Base-by-base conservation (phyloP, 371 early-diverging fungal genomes). In the Mortierella sp. region DNA sequence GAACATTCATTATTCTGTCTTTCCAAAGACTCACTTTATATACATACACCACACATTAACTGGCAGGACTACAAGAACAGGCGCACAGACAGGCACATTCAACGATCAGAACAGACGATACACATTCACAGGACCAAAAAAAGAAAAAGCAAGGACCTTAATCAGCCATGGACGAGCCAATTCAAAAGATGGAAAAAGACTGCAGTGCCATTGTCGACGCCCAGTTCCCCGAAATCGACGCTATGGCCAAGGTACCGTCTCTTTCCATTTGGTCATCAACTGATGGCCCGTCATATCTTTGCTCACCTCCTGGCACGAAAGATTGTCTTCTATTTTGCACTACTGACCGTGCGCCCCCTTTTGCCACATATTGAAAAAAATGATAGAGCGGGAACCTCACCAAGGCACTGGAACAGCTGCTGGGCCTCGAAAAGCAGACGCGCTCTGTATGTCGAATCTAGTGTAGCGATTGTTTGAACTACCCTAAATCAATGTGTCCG, bases 141-240 rank as follows among this genome's bases (percentile, higher is more conserved):
- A 17, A 41, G 5, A 5, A 23, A 37, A 37, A 6, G 27, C 27
- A 27, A 34, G n/a, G n/a, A n/a, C n/a, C n/a, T n/a, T 15, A 23
- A 32, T 23, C 31, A 55, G 41, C 60, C 64, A 75, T 80, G 65
- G 90, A 90, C 70, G 89, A 87, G 72, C 86, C 81, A 57, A 69
- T 85, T 81, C 89, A 86, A 70, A 97, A 97, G 87, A 93, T 94
- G 93, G 94, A 95, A 71, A 91, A 92, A 87, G 96, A 96, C 85
- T 94, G 88, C 82, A 87, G 92, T 80, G 90, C 89, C 51, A 87
- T 89, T 59, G 92, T 92, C 50, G 93, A 94, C 78, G 87, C 72
- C 19, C 87, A 89, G 63, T 79, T 96, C 17, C 93, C 94, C 32
- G 91, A 93, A 67, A 90, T 93, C 26, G 94, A 93, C 46, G 80